Base-by-base conservation (phyloP, 495 filamentous ascomycete species). In the Neurospora tetraspora region DNA sequence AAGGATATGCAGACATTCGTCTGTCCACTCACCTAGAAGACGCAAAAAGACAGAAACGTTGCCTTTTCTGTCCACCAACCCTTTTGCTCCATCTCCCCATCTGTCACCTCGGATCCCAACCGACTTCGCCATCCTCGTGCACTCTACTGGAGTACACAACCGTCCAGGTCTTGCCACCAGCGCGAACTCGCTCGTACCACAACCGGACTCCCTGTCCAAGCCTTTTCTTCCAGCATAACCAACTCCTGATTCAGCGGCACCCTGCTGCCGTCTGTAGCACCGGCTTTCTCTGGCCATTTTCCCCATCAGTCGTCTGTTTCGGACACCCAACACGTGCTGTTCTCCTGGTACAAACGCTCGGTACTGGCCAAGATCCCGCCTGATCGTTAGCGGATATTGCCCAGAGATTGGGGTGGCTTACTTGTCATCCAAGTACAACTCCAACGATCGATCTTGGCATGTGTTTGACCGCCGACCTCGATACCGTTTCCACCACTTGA, bases 401-500 rank as follows among this genome's bases (percentile, higher is more conserved):
- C 53, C 27, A 65, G 53, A 65, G 27, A 34, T 34, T 65, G 53
- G 53, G 53, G 53, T 65, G 53, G 53, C 27, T 65, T 65, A 34
- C 53, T 65, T 65, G 53, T 31, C 53, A 65, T 65, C 53, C 53
- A 65, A 65, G 53, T 65, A 65, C 53, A 65, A 65, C 27, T 65
- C 53, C 53, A 65, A 65, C 53, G 27, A 65, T 65, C 31, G 70
- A 71, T 65, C 40, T 71, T 39, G 70, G 70, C 70, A 34, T 39
- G 31, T 71, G 27, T 59, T 61, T 39, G 42, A 59, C 70, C 70
- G 70, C 70, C 45, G 53, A 59, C 70, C 70, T 71, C 34, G 70
- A 71, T 65, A 65, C 23, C 42, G n/a, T 65, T 71, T 65, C 70
- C 70, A 61, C n/a, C 70, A 34, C 53, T 65, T 71, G 45, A 71